Evolutionary conservation across 192 early-diverging fungal species (phyloP), one percentile per base, ranked within the genome.

Genomic region (Spinellus fusiger): DNA sequence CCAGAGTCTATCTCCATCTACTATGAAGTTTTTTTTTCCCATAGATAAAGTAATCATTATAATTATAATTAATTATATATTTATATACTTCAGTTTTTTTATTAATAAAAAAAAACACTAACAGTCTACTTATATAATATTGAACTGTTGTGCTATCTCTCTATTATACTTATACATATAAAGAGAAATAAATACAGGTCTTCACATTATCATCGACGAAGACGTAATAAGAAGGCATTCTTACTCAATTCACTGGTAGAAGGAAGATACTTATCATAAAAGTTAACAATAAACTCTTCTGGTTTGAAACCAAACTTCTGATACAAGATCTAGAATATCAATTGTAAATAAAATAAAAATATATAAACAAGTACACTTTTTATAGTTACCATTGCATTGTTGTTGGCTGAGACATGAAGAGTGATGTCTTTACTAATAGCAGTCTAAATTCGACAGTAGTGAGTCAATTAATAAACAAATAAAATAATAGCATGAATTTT

Each of bases 271-370:
- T 92, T 85, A 69, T 91, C 86, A 71, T 97, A 95, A 70, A 97
- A 97, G 50, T 86, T 83, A 13, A 93, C 84, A 49, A 91, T 78
- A 69, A 92, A 97, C 61, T 91, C 84, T 56, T 97, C 94, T 1
- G 94, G 88, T 71, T 97, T 97, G 70, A 95, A 97, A 12, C 94
- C 93, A 69, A 93, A 84, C 64, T 83, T 87, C 72, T 95, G 93
- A 68, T 95, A 95, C 54, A 95, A 77, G 33, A 95, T 81, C 85
- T 86, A n/a, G n/a, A n/a, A n/a, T n/a, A n/a, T n/a, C n/a, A n/a
- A n/a, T n/a, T n/a, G 51, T 9, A 31, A 53, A 20, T 15, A 50
- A 34, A 62, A 34, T 32, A 37, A 16, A 34, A 16, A 20, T 32
- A 20, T 7, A 20, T 3, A 34, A 35, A 20, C 13, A 55, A 35